Evolutionary conservation across 805 yeast species (phyloP).

Genomic region (Alloascoidea hylecoeti): DNA sequence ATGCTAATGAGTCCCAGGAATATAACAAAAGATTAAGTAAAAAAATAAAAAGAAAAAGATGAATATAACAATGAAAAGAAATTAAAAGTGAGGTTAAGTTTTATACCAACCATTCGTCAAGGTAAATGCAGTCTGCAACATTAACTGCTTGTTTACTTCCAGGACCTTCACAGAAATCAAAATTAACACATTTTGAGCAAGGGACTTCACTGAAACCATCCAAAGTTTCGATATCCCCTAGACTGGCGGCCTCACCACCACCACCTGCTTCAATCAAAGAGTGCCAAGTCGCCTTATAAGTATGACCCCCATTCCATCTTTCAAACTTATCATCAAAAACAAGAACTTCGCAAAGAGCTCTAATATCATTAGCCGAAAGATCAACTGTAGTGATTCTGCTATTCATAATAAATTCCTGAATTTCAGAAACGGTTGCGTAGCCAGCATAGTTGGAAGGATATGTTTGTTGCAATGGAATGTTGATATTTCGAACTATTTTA

Average conservation of each 20-base stretch:
- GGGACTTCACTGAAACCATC: slow-evolving; percentile 17
- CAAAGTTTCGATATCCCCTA: slow-evolving; percentile 3
- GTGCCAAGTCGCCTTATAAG: slow-evolving; percentile 75
- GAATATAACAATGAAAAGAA: too few relatives aligned
- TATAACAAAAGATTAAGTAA: too few relatives aligned
- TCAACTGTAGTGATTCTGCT: slow-evolving; percentile 76
- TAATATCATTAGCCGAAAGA: slow-evolving; percentile 55
- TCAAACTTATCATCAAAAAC: slow-evolving; percentile 81
- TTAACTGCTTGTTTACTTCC: slow-evolving; percentile 9
- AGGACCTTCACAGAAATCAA: slow-evolving; percentile 16
- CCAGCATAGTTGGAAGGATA: slow-evolving; percentile 46
- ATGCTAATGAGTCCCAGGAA: too few relatives aligned
- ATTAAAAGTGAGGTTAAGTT: too few relatives aligned
- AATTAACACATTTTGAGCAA: slow-evolving; percentile 17
- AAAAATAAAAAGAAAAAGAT: too few relatives aligned
- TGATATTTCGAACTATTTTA: background rate
- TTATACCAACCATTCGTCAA: slow-evolving; percentile 18
- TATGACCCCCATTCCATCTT: slow-evolving; percentile 37
- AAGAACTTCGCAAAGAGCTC: slow-evolving; percentile 77
- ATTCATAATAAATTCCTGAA: slow-evolving; percentile 59
- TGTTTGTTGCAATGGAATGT: slow-evolving; percentile 27
- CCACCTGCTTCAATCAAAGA: slow-evolving; percentile 30
- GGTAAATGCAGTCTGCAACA: slow-evolving; percentile 15
- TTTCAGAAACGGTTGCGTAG: slow-evolving; percentile 60
- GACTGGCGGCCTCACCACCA: slow-evolving; percentile 2